Evolutionary conservation across 2,329 filamentous ascomycete species (phyloP).

Genomic region (Alternaria burnsii): DNA sequence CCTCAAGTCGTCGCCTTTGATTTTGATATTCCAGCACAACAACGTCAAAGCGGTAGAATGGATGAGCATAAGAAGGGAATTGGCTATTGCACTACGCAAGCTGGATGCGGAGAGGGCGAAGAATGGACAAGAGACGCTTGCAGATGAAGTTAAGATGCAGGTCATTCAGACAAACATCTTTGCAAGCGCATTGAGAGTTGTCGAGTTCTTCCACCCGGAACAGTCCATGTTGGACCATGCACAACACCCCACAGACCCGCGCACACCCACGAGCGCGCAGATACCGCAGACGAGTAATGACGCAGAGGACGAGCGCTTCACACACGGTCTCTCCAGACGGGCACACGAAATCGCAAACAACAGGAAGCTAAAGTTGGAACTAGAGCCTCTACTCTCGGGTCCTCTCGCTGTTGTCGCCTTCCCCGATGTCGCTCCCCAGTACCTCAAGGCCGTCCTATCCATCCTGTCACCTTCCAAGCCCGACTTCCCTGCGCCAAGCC

Average conservation of each 20-base stretch:
- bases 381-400: constrained; percentile 81
- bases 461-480: constrained; percentile 75
- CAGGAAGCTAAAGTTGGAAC: constrained; percentile 64
- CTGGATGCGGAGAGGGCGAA: constrained; percentile 75
- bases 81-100: constrained; percentile 67
- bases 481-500: constrained; percentile 78
- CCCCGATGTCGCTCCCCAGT: constrained; percentile 81
- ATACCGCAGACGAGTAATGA: constrained; percentile 42
- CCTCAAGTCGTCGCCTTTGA: constrained; percentile 82
- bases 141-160: constrained; percentile 75
- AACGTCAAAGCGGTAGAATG: constrained; percentile 79
- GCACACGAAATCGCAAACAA: constrained; percentile 62
- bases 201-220: constrained; percentile 74
- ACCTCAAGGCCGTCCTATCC: constrained; percentile 81
- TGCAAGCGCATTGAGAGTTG: constrained; percentile 80
- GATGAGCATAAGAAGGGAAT: constrained; percentile 74
- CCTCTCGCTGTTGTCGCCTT: constrained; percentile 83
- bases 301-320: constrained; percentile 62
- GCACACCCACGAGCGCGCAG: constrained; percentile 44
- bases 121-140: constrained; percentile 60
- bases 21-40: constrained; percentile 86
- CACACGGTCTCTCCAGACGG: constrained; percentile 66
- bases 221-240: constrained; percentile 28
- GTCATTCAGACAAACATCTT: constrained; percentile 92
- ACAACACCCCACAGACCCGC: constrained; percentile 42